Evolutionary conservation across 2,329 filamentous ascomycete genomes (phyloP), one percentile per base, ranked within the genome.

Genomic region (Colletotrichum siamense): DNA sequence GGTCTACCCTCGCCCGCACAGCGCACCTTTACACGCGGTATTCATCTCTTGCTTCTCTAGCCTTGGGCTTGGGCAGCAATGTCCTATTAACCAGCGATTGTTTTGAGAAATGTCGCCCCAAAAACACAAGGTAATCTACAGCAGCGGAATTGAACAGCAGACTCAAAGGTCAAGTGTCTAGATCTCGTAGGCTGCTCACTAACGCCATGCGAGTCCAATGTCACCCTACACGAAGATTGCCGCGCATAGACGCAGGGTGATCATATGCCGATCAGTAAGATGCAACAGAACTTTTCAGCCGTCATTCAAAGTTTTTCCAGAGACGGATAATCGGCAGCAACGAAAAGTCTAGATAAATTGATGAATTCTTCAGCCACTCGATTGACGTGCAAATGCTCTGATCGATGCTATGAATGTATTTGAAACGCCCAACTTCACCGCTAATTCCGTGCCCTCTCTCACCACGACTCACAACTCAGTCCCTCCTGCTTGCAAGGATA

Each of bases 401-500:
- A 52, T 52, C 39, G 44, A 52, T 52, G 44, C 44, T 52, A 22
- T 52, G 44, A 52, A 52, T 52, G 44, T 52, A 52, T 1, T 52
- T 52, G 44, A 52, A 52, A 52, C 44, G n/a, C 44, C 44, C 44
- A 52, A 22, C 44, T 0, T 52, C 44, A 22, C 44, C 44, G n/a
- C 59, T 62, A 26, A 28, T n/a, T 30, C 28, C 26, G n/a, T 12
- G 26, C 18, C 16, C 18, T 22, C 3, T 64, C 55, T 49, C 18
- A 75, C 72, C 72, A 75, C 16, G 72, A 75, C 8, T 71, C 67
- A 15, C 72, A 75, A 16, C 72, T 71, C n/a, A 75, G 28, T 5
- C 61, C 68, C n/a, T 75, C 72, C 3, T 71, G 72, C 30, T 75
- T 75, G 36, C 72, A 75, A 16, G 72, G 68, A 34, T 75, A 75